Evolutionary conservation across 2,329 filamentous ascomycete species (phyloP).

Genomic region (Fusarium tricinctum): DNA sequence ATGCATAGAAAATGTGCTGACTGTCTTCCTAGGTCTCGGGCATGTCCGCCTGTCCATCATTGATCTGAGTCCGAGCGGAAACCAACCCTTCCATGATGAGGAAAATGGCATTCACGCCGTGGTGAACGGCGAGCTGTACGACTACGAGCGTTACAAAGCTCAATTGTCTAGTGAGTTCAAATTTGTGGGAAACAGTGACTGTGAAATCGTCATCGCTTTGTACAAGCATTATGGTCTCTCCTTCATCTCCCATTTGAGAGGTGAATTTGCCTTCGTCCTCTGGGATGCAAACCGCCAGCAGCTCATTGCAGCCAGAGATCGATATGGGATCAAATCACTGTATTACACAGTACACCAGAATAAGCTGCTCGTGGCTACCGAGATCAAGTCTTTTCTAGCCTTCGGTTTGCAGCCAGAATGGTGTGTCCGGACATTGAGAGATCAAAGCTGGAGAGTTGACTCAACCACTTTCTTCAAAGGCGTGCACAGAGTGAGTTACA

Average conservation of each 20-base stretch:
- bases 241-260: slow-evolving; percentile 3
- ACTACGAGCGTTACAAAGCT: slow-evolving; percentile 8
- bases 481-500: background rate
- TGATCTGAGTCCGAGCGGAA: slow-evolving; percentile 5
- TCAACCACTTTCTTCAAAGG: slow-evolving; percentile 6
- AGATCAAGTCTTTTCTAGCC: slow-evolving; percentile 15
- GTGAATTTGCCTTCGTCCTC: slow-evolving; percentile 7
- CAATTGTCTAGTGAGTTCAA: slow-evolving; percentile 3
- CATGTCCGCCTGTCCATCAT: slow-evolving; percentile 15
- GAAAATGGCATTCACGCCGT: slow-evolving; percentile 1
- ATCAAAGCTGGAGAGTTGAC: slow-evolving; percentile 11
- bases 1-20: too few species aligned
- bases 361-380: slow-evolving; percentile 10
- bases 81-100: slow-evolving; percentile 8
- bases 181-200: slow-evolving; percentile 12
- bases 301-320: slow-evolving; percentile 7
- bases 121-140: slow-evolving; percentile 3
- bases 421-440: background rate
- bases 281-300: slow-evolving; percentile 6
- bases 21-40: slow-evolving; percentile 2
- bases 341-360: slow-evolving; percentile 7
- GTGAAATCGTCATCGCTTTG: slow-evolving; percentile 11
- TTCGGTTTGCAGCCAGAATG: slow-evolving; percentile 6
- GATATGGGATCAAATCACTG: slow-evolving; percentile 10
- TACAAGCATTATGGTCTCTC: slow-evolving; percentile 13